phyloP scores from a whole-genome alignment of 2,329 filamentous ascomycete genomes.

The Beauveria pseudobassiana region DNA sequence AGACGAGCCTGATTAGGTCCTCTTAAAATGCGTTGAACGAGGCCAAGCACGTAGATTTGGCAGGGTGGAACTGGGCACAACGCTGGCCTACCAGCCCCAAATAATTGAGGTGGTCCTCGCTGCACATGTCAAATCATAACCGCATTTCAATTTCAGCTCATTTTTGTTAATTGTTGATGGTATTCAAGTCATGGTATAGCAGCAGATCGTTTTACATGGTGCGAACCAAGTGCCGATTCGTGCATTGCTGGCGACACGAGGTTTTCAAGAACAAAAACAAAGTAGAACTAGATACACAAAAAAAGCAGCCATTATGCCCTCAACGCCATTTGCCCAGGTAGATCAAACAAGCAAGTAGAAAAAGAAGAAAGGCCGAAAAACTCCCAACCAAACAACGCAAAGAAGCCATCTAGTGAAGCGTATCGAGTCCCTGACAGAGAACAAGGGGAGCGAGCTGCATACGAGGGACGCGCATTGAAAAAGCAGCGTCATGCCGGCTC shows the following conservation, averaged over 20 bases:
- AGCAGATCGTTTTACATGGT: background rate
- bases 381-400: conserved; percentile 12
- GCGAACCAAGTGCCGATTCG: background rate
- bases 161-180: background rate
- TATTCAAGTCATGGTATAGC: background rate
- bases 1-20: background rate
- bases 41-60: too few species aligned
- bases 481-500: background rate
- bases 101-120: background rate
- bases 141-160: background rate
- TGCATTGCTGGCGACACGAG: background rate
- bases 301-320: conserved; percentile 9
- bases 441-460: background rate
- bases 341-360: background rate
- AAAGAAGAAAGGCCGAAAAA: background rate
- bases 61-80: background rate
- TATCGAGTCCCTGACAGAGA: conserved; percentile 2
- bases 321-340: conserved; percentile 11
- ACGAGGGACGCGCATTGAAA: background rate
- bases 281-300: background rate
- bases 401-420: conserved; percentile 9
- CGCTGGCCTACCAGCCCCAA: background rate
- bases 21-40: background rate
- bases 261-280: background rate
- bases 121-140: background rate